phyloP scores from a whole-genome alignment of 441 rosid genomes.

The Gossypium davidsonii region DNA sequence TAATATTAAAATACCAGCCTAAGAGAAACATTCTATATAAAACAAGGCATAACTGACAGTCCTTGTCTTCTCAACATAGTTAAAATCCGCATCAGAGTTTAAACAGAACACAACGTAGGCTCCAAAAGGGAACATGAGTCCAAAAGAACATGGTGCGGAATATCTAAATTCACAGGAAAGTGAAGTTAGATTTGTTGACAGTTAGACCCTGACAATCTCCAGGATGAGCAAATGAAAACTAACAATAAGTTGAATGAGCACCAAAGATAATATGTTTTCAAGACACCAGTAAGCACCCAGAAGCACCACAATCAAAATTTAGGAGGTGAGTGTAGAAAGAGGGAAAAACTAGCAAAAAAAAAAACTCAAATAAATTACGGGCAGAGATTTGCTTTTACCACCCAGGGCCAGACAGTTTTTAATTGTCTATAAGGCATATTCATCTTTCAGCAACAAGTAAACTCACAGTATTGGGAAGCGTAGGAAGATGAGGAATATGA shows the following conservation, averaged over 20 bases:
- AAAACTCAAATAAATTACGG: background rate
- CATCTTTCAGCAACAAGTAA: slow-evolving; percentile 4
- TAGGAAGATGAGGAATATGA: slow-evolving; percentile 57
- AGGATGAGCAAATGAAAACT: background rate
- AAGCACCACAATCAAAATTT: background rate
- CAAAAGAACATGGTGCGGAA: background rate
- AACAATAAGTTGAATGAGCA: background rate
- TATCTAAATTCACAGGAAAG: slow-evolving; percentile 4
- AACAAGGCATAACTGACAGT: background rate
- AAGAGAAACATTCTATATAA: background rate
- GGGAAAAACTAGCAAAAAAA: background rate
- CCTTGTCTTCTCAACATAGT: background rate
- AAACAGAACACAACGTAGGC: background rate
- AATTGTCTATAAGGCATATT: background rate
- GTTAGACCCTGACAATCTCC: background rate
- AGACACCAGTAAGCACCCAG: background rate
- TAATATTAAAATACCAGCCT: background rate
- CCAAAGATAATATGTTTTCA: background rate
- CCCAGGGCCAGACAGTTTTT: background rate
- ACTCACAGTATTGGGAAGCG: slow-evolving; percentile 85
- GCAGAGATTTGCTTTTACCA: background rate
- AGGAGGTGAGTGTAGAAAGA: background rate
- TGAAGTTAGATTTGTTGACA: background rate
- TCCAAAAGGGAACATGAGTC: background rate
- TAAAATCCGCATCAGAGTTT: background rate